Evolutionary conservation across 768 basidiomycete genomes (phyloP), one percentile per base, ranked within the genome.

Genomic region (Podaxis mareebaensis): DNA sequence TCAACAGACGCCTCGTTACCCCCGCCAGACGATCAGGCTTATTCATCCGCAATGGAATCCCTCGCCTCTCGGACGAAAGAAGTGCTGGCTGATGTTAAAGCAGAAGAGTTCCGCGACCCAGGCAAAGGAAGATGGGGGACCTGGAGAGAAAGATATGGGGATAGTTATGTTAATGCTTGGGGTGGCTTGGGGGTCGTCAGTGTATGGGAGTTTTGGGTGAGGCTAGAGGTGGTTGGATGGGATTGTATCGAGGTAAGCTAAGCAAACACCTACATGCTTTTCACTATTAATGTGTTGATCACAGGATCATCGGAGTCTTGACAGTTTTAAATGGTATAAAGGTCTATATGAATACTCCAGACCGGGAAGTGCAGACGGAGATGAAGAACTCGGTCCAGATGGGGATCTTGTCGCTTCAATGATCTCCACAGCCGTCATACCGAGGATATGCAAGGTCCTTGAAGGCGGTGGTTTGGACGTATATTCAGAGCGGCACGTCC

Each of bases 121-220:
- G 80, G 78, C 10, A 81, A 84, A 61, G 95, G 93, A 0, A 73
- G 73, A 48, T 85, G 73, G 90, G 81, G 54, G 72, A 80, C 72
- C 67, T 98, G 96, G 96, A 80, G 94, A 58, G 80, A 84, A 64
- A 82, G 80, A 65, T 94, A 90, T 67, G 79, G 79, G 4, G 95
- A 98, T 65, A 93, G 84, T 64, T 98, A 96, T 75, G 77, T 82
- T 2, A 88, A 91, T 42, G 96, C 96, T 3, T 98, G 92, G 94
- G 95, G 95, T 53, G 92, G 95, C 3, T 78, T 96, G 59, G 93
- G 90, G 0, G 82, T 95, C 48, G 87, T 96, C 1, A 88, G 88
- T 55, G 92, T 92, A 53, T 96, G 95, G 94, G 95, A 95, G 74
- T 96, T 95, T 73, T 96, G 93, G 93, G 86, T 86, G n/a, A 80